A percentile compares a stretch with the other conserved stretches of the same genome.
phyloP scores from a whole-genome alignment of 1,284 basidiomycete genomes.

The Cronartium quercuum region DNA sequence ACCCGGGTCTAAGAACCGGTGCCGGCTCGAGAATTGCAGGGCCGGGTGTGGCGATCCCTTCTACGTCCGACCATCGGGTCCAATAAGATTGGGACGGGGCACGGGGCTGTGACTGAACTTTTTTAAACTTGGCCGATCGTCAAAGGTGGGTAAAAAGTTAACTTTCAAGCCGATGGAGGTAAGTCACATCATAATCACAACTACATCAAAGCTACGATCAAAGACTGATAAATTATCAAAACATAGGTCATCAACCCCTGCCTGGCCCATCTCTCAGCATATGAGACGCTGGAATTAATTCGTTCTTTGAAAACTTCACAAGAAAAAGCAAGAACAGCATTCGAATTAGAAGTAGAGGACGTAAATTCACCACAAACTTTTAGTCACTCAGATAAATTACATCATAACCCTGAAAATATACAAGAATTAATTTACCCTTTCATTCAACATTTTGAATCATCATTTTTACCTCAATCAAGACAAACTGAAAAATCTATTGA shows the following conservation, averaged over 20 bases:
- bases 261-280: slow-evolving; percentile 23
- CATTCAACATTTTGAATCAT: slow-evolving; percentile 12
- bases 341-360: not conserved
- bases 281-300: slow-evolving; percentile 24
- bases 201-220: too few relatives aligned
- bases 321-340: not conserved
- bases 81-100: too few relatives aligned
- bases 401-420: slow-evolving; percentile 4
- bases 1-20: too few relatives aligned
- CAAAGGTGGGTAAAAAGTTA: too few relatives aligned
- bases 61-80: too few relatives aligned
- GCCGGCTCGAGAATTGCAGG: too few relatives aligned
- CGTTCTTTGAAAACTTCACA: slow-evolving; percentile 3
- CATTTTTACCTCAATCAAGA: slow-evolving; percentile 23
- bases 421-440: slow-evolving; percentile 10
- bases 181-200: too few relatives aligned
- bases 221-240: too few relatives aligned
- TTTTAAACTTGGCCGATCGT: too few relatives aligned
- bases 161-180: too few relatives aligned
- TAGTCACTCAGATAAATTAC: slow-evolving; percentile 1
- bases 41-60: too few relatives aligned
- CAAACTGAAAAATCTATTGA: slow-evolving; percentile 13
- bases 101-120: too few relatives aligned
- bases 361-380: not conserved
- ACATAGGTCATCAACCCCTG: slow-evolving; percentile 24